Evolutionary conservation across 2,329 filamentous ascomycete species (phyloP).

Genomic region (Pyrenophora tritici-repentis): DNA sequence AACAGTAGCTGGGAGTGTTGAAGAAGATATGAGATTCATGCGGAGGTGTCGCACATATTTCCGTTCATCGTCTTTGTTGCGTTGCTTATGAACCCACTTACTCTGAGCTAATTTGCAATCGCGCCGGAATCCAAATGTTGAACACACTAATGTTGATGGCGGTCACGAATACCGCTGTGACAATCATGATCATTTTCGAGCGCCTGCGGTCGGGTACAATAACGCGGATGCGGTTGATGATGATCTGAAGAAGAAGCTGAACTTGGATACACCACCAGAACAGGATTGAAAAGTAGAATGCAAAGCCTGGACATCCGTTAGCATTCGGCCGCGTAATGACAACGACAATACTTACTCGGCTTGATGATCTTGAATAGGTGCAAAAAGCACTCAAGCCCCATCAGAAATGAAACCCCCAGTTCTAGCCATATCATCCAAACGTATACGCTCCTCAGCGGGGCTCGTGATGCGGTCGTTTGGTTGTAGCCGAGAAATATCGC

Average conservation of each 20-base stretch:
- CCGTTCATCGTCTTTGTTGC: background rate
- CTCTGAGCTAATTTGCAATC: constrained; percentile 37
- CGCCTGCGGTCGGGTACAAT: constrained; percentile 41
- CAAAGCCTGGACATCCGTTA: constrained; percentile 33
- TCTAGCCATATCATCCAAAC: constrained; percentile 58
- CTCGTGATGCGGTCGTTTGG: constrained; percentile 35
- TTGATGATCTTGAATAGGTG: constrained; percentile 41
- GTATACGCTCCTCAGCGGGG: constrained; percentile 47
- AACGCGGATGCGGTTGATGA: constrained; percentile 48
- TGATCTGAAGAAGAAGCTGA: constrained; percentile 48
- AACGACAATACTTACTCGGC: constrained; percentile 33
- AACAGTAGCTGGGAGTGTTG: too few species aligned
- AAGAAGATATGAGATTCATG: too few species aligned
- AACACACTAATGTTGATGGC: constrained; percentile 46
- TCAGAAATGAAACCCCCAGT: constrained; percentile 50
- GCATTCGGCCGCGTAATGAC: background rate
- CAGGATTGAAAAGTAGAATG: constrained; percentile 43
- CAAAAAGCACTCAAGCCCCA: constrained; percentile 49
- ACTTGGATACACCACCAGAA: constrained; percentile 48
- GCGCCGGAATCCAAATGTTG: constrained; percentile 50
- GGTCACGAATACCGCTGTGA: constrained; percentile 46
- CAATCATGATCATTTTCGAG: constrained; percentile 44
- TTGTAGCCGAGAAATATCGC: constrained; percentile 42
- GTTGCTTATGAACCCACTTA: constrained; percentile 10
- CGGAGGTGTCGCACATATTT: too few species aligned